Base-by-base conservation (phyloP, 495 filamentous ascomycete species). In the Lentithecium fluviatile region DNA sequence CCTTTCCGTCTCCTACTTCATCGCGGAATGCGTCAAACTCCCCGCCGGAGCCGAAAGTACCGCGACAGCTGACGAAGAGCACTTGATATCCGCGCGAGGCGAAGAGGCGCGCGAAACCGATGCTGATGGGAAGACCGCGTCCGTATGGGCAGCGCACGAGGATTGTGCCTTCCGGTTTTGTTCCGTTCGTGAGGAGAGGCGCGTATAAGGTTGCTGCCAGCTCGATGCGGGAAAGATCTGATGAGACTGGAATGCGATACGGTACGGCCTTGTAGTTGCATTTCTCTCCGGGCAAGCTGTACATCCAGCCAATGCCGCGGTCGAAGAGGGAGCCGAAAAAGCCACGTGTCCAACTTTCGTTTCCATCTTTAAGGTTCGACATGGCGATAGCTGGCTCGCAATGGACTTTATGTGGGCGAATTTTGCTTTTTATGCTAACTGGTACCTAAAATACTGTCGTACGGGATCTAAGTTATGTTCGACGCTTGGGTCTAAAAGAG, bases 11-110 rank as follows among this genome's bases (percentile, higher is more conserved):
- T 26, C 23, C 23, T 6, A 32, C 45, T 12, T 59, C 56, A 23
- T 21, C 51, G 2, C 45, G 45, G 32, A 24, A 50, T 6, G 56
- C 20, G 26, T 51, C 56, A 23, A 59, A 59, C 8, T 50, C 45
- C 0, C 56, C 56, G 7, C 34, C 56, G 19, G 56, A 59, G 11
- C 46, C 45, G 42, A 51, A 50, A 1, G 56, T 59, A 15, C 56
- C 56, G 29, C 56, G 45, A 51, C 45, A 40, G 46, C 56, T 51
- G 19, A 59, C 56, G 34, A 50, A 51, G 3, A 59, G 46, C 10
- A 50, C 32, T 23, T 51, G 45, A 29, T 59, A 59, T 1, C 56
- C 46, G 29, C 56, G 56, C 17, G 56, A 45, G 1, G 56, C 56
- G 34, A 42, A 51, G 5, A 25, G 7, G 32, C 34, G 32, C 23